These are phyloP conservation scores for Paecilomyces sp. DNA, from an alignment of 2,329 filamentous ascomycete species.

Conservation along the genomic window DNA sequence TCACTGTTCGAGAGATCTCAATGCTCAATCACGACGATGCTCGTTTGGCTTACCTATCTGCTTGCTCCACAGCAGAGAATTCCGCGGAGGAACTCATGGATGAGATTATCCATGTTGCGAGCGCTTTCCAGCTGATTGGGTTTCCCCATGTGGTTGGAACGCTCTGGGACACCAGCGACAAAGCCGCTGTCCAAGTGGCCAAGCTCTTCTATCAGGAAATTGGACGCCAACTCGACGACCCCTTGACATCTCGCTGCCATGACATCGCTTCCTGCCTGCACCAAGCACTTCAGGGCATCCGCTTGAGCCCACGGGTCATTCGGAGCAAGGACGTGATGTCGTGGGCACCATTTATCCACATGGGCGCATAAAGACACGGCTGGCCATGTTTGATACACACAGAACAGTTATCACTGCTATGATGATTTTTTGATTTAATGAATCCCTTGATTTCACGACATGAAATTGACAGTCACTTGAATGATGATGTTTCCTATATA, in stretches of 20 bases:
- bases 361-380: not conserved
- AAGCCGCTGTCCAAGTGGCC: slow-evolving; percentile 15
- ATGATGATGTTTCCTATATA: not conserved
- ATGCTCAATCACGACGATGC: slow-evolving; percentile 3
- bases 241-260: not conserved
- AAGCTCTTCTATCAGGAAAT: not conserved
- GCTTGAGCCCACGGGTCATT: not conserved
- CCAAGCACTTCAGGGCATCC: not conserved
- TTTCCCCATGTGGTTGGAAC: slow-evolving; percentile 28
- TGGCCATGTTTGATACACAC: not conserved
- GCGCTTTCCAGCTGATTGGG: slow-evolving; percentile 29
- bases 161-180: slow-evolving; percentile 22
- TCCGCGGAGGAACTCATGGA: slow-evolving; percentile 14
- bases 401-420: not conserved
- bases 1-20: not conserved
- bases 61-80: slow-evolving; percentile 29
- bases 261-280: not conserved
- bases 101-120: slow-evolving; percentile 28
- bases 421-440: not conserved
- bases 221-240: not conserved
- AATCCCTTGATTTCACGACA: not conserved
- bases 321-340: not conserved
- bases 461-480: not conserved
- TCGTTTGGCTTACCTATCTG: slow-evolving; percentile 29
- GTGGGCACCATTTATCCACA: not conserved